Percentiles rank a stretch among this genome's conserved stretches.
phyloP scores from a whole-genome alignment of 805 yeast genomes.

The Kregervanrija pseudodelftensis region DNA sequence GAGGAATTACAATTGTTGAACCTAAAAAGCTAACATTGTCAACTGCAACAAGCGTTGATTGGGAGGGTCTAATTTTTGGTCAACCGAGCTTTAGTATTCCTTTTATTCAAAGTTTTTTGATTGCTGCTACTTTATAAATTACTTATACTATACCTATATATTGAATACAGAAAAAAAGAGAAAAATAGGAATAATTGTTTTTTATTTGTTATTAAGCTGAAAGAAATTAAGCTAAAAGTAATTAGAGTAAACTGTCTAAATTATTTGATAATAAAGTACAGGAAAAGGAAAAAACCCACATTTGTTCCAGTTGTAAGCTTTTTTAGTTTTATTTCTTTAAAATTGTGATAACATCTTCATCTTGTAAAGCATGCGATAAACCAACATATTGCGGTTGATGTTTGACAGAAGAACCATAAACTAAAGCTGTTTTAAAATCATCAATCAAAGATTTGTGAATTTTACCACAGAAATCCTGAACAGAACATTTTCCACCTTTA shows the following conservation, averaged over 20 bases:
- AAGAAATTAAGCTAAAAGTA: no score
- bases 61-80: constrained; percentile 40
- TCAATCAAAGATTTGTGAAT: constrained; percentile 92
- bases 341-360: constrained; percentile 96
- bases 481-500: constrained; percentile 72
- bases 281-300: constrained; percentile 14
- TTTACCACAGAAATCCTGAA: constrained; percentile 93
- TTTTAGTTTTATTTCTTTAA: constrained; percentile 48
- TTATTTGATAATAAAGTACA: neutral
- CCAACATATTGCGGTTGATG: constrained; percentile 98
- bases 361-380: constrained; percentile 71
- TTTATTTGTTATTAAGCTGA: no score
- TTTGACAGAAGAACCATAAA: constrained; percentile 89
- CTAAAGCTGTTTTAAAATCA: constrained; percentile 89
- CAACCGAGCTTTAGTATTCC: constrained; percentile 57
- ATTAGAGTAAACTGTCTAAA: no score
- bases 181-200: no score
- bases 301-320: constrained; percentile 4
- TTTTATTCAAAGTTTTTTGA: constrained; percentile 45
- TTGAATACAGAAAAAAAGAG: no score
- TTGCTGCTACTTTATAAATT: constrained; percentile 36
- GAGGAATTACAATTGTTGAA: constrained; percentile 43
- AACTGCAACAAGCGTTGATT: constrained; percentile 5
- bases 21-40: no score
- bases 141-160: no score